Base-by-base conservation (phyloP, 768 basidiomycete species). In the Suillus decipiens region DNA sequence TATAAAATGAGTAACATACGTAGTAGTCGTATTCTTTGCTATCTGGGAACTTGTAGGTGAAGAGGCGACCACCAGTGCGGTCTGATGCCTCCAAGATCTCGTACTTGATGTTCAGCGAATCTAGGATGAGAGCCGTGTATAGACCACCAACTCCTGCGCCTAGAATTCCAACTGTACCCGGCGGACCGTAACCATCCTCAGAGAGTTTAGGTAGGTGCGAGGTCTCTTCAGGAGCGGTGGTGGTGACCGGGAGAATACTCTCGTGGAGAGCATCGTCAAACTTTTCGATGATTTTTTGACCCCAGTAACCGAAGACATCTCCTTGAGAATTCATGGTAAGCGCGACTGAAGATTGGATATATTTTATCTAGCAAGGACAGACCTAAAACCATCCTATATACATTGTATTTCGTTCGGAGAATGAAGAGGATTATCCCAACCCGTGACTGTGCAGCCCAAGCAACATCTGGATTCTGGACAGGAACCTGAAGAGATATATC, bases 61-160 rank as follows among this genome's bases (percentile, higher is more conserved):
- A 78, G 47, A 82, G 69, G 17, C 81, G 78, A 24, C 83, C 83
- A 2, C 83, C 83, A 36, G 68, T 60, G 15, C 79, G 78, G 24
- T 70, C 67, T 2, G 72, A 69, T 1, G 78, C 79, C 67, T 84
- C 83, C 17, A 84, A 63, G 48, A 83, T 80, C n/a, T 81, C 76
- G 69, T 80, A 84, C 8, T 70, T 62, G 65, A 83, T 77, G 0
- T 70, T 75, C 8, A 81, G 75, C 14, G 68, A 70, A 34, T 83
- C 75, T n/a, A 84, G 73, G 0, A 84, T 80, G 71, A 84, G 68
- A 1, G 79, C 83, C 1, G 78, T 68, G 67, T 80, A 81, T 9
- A 82, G 72, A n/a, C 81, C 80, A 6, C 64, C 70, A 14, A 61
- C 33, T 0, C 70, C 70, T 1, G 67, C 69, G 2, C 69, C 69